Evolutionary conservation across 2,329 filamentous ascomycete genomes (phyloP).

Genomic region (Hypoxylon sp.): DNA sequence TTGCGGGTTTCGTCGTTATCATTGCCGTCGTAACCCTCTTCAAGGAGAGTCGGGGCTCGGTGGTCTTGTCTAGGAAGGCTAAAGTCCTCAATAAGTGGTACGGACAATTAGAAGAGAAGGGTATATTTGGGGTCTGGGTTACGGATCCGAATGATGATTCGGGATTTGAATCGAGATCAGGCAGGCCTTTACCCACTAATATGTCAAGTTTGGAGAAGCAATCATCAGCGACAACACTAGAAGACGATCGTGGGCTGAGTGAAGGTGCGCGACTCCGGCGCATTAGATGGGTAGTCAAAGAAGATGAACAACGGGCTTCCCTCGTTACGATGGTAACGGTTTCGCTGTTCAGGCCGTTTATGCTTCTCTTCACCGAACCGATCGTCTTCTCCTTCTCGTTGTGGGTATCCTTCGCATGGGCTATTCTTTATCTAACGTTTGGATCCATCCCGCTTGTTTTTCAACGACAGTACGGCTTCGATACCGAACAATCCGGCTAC

Average conservation of each 20-base stretch:
- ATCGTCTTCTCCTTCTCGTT: slow-evolving; percentile 87
- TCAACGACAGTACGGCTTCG: slow-evolving; percentile 71
- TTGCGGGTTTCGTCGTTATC: slow-evolving; percentile 71
- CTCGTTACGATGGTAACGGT: slow-evolving; percentile 74
- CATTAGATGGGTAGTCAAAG: slow-evolving; percentile 81
- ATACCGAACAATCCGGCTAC: slow-evolving; percentile 70
- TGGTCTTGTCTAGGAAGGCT: slow-evolving; percentile 81
- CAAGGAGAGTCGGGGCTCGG: slow-evolving; percentile 82
- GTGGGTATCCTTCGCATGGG: slow-evolving; percentile 92
- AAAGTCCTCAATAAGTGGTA: slow-evolving; percentile 80
- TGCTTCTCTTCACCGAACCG: slow-evolving; percentile 77
- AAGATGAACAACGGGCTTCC: slow-evolving; percentile 78
- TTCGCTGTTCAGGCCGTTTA: slow-evolving; percentile 80
- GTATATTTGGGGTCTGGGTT: slow-evolving; percentile 61
- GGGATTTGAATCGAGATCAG: slow-evolving; percentile 4
- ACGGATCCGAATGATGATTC: slow-evolving; percentile 18
- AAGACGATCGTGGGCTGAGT: neutral
- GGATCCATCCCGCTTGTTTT: slow-evolving; percentile 83
- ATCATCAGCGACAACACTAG: neutral
- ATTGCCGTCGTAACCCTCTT: slow-evolving; percentile 73
- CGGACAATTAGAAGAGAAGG: slow-evolving; percentile 72
- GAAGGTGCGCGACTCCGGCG: slow-evolving; percentile 52
- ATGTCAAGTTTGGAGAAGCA: slow-evolving; percentile 28
- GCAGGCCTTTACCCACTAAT: slow-evolving; percentile 2
- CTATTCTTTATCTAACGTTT: slow-evolving; percentile 85